Base-by-base conservation (phyloP, 2,329 filamentous ascomycete genomes). In the Alternaria novae-zelandiae region DNA sequence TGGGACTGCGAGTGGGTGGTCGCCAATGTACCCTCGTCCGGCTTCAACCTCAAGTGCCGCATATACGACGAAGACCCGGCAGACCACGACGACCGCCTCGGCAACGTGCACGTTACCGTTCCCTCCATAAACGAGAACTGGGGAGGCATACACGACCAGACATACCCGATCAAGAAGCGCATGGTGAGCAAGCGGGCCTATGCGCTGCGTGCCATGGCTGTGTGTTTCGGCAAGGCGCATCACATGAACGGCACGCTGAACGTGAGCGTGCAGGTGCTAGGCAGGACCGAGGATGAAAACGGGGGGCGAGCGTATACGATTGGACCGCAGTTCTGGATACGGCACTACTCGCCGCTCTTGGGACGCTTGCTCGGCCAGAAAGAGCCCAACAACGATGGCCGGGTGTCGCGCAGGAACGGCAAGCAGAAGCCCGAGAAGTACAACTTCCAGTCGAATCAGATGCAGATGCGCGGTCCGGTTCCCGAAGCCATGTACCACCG, bases 381-480 rank as follows among this genome's bases (percentile, higher is more conserved):
- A 72, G 85, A 89, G 73, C 78, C 85, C 11, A 78, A 85, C 15
- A 75, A 79, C 21, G 73, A 73, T 32, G 77, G 77, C 9, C 70
- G 75, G 2, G 50, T 70, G 3, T 76, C 71, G 32, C 64, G 72
- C 26, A 73, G 73, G 43, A 86, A 87, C 61, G 85, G 74, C 49
- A 78, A 74, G 61, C 59, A 70, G 11, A 78, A 85, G 67, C 85
- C 88, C 3, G 86, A 91, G 74, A 90, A 89, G 83, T 95, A 95
- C 77, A 93, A 96, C 79, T 98, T 98, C 81, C 94, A 97, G 84
- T 92, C 95, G 43, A 94, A 93, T 77, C 91, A 97, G 78, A 89
- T 97, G 74, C 95, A 97, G 78, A 86, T 98, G 8, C 85, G 87
- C 49, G 95, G 95, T 0, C 95, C 95, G 0, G 90, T 96, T 0